phyloP scores from a whole-genome alignment of 768 basidiomycete genomes.

The Amanita phalloides region DNA sequence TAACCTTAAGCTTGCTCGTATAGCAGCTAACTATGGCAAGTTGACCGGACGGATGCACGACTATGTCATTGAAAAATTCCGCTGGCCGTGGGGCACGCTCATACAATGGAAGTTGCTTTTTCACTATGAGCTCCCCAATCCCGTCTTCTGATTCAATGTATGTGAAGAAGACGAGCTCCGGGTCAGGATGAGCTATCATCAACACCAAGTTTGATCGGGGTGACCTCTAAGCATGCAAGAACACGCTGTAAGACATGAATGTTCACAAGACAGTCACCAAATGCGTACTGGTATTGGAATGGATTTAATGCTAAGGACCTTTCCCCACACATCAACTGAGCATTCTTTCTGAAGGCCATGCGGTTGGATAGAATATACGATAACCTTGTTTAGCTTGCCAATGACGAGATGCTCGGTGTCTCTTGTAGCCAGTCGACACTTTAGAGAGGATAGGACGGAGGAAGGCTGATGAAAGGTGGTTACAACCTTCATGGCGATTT shows the following conservation, averaged over 20 bases:
- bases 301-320: slow-evolving; percentile 43
- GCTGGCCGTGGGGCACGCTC: slow-evolving; percentile 49
- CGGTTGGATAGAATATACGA: slow-evolving; percentile 54
- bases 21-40: slow-evolving; percentile 59
- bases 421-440: slow-evolving; percentile 48
- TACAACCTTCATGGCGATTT: slow-evolving; percentile 39
- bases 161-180: slow-evolving; percentile 54
- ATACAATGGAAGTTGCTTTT: slow-evolving; percentile 38
- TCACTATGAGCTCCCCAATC: slow-evolving; percentile 25
- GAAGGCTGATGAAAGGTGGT: slow-evolving; percentile 72
- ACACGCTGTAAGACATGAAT: slow-evolving; percentile 8
- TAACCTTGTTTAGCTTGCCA: slow-evolving; percentile 54
- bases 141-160: slow-evolving; percentile 29
- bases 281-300: slow-evolving; percentile 42
- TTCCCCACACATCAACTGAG: slow-evolving; percentile 58
- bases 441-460: slow-evolving; percentile 58
- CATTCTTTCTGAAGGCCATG: slow-evolving; percentile 54
- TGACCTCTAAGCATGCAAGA: slow-evolving; percentile 17
- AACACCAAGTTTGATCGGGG: slow-evolving; percentile 44
- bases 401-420: slow-evolving; percentile 56
- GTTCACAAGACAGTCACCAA: not conserved
- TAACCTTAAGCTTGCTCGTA: slow-evolving; percentile 56
- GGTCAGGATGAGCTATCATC: slow-evolving; percentile 68
- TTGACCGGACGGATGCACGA: slow-evolving; percentile 54
- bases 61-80: slow-evolving; percentile 62